phyloP scores from a whole-genome alignment of 1,284 basidiomycete species.

The Austropuccinia psidii region DNA sequence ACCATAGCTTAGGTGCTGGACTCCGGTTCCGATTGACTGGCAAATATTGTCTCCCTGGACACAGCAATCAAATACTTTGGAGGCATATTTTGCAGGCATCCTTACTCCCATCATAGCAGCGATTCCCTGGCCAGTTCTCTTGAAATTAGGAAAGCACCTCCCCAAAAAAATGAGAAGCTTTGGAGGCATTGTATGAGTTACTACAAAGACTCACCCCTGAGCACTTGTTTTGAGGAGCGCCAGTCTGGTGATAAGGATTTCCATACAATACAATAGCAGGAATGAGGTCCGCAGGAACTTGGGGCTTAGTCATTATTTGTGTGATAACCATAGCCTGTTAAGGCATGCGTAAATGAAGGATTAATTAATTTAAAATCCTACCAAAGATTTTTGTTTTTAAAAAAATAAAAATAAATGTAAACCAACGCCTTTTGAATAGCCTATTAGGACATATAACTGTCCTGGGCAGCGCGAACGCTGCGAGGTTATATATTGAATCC shows the following conservation, averaged over 20 bases:
- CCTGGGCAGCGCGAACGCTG: not conserved
- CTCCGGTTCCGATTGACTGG: not conserved
- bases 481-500: not conserved
- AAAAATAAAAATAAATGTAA: not conserved
- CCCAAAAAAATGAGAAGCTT: no score
- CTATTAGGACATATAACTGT: slow-evolving; percentile 22
- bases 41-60: slow-evolving; percentile 15
- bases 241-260: slow-evolving; percentile 9
- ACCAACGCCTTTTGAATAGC: slow-evolving; percentile 34
- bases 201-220: not conserved
- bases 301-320: not conserved
- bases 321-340: slow-evolving; percentile 28
- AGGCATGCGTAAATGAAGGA: not conserved
- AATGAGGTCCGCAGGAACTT: not conserved
- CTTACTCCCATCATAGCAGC: not conserved
- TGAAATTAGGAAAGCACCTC: not conserved
- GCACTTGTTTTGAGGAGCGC: slow-evolving; percentile 22
- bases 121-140: not conserved
- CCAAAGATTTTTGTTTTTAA: no score
- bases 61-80: slow-evolving; percentile 14
- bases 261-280: slow-evolving; percentile 20
- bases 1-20: not conserved
- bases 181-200: no score
- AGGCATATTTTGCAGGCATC: not conserved
- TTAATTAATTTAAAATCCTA: not conserved